phyloP scores from a whole-genome alignment of 2,329 filamentous ascomycete genomes.

The Xylaria sp. region DNA sequence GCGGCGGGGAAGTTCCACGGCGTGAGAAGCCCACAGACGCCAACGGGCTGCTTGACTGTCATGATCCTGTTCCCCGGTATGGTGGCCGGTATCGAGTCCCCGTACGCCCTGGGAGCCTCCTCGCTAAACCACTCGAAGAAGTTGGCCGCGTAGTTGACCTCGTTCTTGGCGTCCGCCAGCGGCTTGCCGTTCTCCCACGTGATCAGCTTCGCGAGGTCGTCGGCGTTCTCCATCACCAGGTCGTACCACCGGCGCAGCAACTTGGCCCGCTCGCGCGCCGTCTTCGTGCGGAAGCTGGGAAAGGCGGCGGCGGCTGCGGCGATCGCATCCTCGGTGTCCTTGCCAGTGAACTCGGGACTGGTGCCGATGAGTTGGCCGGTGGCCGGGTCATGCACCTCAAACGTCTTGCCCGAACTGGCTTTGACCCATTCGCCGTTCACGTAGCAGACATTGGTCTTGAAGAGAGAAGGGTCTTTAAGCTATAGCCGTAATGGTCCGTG shows the following conservation, averaged over 20 bases:
- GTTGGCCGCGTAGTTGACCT: constrained; percentile 71
- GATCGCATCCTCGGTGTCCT: constrained; percentile 82
- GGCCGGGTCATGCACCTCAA: constrained; percentile 84
- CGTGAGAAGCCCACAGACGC: constrained; percentile 80
- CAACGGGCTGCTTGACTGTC: constrained; percentile 81
- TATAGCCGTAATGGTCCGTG: constrained; percentile 37
- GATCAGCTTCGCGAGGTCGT: constrained; percentile 80
- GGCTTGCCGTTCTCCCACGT: constrained; percentile 93
- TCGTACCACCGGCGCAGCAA: constrained; percentile 82
- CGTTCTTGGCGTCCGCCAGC: constrained; percentile 71
- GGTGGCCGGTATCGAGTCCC: constrained; percentile 72
- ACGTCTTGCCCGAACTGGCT: constrained; percentile 86
- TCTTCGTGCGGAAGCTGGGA: constrained; percentile 68
- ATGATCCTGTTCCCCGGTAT: constrained; percentile 73
- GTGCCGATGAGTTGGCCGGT: constrained; percentile 80
- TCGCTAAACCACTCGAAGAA: constrained; percentile 84
- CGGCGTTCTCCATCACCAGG: constrained; percentile 74
- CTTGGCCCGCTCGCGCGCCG: constrained; percentile 73
- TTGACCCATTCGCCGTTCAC: constrained; percentile 92
- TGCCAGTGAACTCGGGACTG: constrained; percentile 78
- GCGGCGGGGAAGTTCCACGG: constrained; percentile 88
- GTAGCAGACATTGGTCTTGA: constrained; percentile 81
- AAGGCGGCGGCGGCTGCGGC: constrained; percentile 79
- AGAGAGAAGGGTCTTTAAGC: constrained; percentile 78
- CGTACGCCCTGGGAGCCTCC: constrained; percentile 74